A percentile compares a stretch with the other conserved stretches of the same genome.
These are phyloP conservation scores for Scedosporium aurantiacum DNA, from an alignment of 2,329 filamentous ascomycete species.

Conservation along the genomic window DNA sequence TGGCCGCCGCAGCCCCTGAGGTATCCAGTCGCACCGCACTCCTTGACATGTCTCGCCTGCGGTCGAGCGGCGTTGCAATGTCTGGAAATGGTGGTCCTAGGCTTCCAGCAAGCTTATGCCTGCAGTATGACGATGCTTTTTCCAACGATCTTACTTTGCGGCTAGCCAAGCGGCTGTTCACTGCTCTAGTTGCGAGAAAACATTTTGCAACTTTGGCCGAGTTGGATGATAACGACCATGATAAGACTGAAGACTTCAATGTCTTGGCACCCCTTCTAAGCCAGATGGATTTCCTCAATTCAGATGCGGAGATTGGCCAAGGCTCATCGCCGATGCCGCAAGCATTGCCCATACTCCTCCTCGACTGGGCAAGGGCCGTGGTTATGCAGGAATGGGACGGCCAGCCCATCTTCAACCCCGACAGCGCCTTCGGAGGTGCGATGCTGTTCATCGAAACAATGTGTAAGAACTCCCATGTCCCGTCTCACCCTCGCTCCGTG, in stretches of 20 bases:
- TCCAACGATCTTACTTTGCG: slow-evolving; percentile 49
- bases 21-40: slow-evolving; percentile 35
- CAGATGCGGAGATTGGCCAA: slow-evolving; percentile 14
- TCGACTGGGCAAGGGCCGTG: slow-evolving; percentile 66
- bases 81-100: slow-evolving; percentile 33
- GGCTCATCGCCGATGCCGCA: slow-evolving; percentile 8
- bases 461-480: slow-evolving; percentile 40
- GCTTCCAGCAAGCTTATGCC: slow-evolving; percentile 37
- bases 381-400: slow-evolving; percentile 76
- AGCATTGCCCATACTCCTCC: slow-evolving; percentile 24
- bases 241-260: slow-evolving; percentile 18
- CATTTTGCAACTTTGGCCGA: slow-evolving; percentile 35
- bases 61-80: slow-evolving; percentile 41
- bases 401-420: slow-evolving; percentile 54
- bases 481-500: not conserved
- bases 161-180: slow-evolving; percentile 46
- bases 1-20: slow-evolving; percentile 46
- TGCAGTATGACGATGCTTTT: slow-evolving; percentile 53
- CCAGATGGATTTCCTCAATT: slow-evolving; percentile 41
- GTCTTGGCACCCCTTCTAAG: slow-evolving; percentile 37
- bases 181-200: slow-evolving; percentile 42
- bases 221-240: slow-evolving; percentile 23
- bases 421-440: slow-evolving; percentile 65
- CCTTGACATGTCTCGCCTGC: slow-evolving; percentile 49
- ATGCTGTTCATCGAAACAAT: slow-evolving; percentile 62